Percentiles rank a stretch among this genome's conserved stretches.
phyloP scores from a whole-genome alignment of 2,329 filamentous ascomycete species.

The Colletotrichum gigasporum region DNA sequence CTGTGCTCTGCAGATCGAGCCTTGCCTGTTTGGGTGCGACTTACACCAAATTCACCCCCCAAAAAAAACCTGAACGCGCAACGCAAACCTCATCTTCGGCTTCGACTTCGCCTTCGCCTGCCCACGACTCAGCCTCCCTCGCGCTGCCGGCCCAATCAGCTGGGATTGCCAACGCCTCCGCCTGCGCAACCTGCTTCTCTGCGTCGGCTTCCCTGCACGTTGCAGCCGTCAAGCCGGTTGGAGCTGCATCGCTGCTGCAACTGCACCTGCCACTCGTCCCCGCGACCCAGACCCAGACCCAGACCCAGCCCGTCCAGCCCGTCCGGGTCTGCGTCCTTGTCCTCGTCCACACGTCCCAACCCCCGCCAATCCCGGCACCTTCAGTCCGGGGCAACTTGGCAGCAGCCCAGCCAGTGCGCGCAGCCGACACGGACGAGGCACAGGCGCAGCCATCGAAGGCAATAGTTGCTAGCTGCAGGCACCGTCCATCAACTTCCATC shows the following conservation, averaged over 20 bases:
- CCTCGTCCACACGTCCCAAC: too few species aligned
- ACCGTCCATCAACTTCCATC: background rate
- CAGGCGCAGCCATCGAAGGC: background rate
- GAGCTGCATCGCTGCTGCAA: background rate
- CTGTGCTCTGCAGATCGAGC: background rate
- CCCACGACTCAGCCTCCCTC: slow-evolving; percentile 22
- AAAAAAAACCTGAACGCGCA: background rate
- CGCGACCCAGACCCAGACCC: background rate
- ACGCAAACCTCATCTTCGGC: background rate
- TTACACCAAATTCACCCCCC: background rate
- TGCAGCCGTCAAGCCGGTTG: too few species aligned
- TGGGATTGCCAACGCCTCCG: background rate
- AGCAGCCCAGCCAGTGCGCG: slow-evolving; percentile 2
- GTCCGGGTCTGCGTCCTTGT: too few species aligned
- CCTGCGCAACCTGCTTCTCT: background rate
- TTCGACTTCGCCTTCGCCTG: background rate
- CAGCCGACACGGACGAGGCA: background rate
- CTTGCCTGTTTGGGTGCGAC: slow-evolving; percentile 7
- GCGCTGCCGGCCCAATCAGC: background rate
- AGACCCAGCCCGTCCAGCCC: slow-evolving; percentile 8
- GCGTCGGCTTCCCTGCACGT: background rate
- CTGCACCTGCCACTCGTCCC: slow-evolving; percentile 12
- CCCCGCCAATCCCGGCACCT: slow-evolving; percentile 33
- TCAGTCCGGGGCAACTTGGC: slow-evolving; percentile 30
- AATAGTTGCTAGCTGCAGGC: background rate